Base-by-base conservation (phyloP, 2,329 filamentous ascomycete genomes). In the Hymenoscyphus repandus region DNA sequence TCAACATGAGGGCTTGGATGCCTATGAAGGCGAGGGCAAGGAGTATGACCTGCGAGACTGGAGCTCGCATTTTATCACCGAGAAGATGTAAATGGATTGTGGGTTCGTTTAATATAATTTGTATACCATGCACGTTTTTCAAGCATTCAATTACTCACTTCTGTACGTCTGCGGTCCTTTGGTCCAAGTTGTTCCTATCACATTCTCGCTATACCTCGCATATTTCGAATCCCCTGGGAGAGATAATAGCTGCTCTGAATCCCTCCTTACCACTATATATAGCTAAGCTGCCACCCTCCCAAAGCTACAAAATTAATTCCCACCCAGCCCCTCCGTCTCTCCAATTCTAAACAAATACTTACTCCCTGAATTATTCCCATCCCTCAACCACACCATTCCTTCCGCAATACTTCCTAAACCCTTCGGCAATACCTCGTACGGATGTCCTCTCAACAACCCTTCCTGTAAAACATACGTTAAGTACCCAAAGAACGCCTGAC, bases 351-450 rank as follows among this genome's bases (percentile, higher is more conserved):
- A 78, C 0, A 86, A 75, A 68, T 83, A 86, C 68, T 86, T 86
- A 1, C 78, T 69, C 1, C 73, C 83, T 60, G 76, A 82, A 9
- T 77, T 79, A 66, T 78, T 80, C 0, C 82, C 82, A 27, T 72
- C 72, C 62, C 73, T 77, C 60, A 86, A 63, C 52, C 78, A 74
- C 60, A 66, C 65, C 65, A 87, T 59, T 0, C 70, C 82, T 13
- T 58, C 65, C 59, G 79, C 66, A 2, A 76, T 62, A 2, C 74
- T 74, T 9, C 63, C 63, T 45, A 78, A 57, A 0, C 75, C 75
- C 2, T 73, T 73, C 0, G 70, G 64, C 1, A 79, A 64, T 6
- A 81, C 68, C 62, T 79, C 74, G 37, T 68, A 65, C 45, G 74
- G 73, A 62, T 80, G 77, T 5, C 64, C 60, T 52, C 62, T 69